phyloP scores from a whole-genome alignment of 202 grass and related monocot genomes.

The Cymbopogon flexuosus region DNA sequence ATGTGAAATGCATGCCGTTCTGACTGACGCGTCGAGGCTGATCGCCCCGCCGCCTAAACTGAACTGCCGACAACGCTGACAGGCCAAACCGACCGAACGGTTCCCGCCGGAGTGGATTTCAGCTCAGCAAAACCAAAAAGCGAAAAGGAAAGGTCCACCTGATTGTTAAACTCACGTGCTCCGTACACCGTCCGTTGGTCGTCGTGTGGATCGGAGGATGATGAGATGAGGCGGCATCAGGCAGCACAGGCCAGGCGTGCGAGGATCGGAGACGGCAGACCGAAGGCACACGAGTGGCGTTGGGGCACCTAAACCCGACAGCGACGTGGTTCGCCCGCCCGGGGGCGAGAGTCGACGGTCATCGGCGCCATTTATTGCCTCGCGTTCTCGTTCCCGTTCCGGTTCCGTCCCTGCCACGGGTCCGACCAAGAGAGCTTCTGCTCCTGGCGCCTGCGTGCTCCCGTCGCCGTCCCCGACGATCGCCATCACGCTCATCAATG shows the following conservation, averaged over 20 bases:
- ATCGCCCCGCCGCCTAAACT: no score
- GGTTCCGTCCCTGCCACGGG: neutral
- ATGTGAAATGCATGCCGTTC: no score
- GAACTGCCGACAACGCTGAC: no score
- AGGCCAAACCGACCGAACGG: no score
- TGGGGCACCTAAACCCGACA: constrained; percentile 18
- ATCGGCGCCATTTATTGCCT: neutral
- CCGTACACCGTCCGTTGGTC: no score
- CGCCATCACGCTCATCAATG: neutral
- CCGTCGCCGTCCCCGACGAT: constrained; percentile 3
- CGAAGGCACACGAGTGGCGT: neutral
- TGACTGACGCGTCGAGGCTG: no score
- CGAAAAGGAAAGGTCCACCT: neutral
- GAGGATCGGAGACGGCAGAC: neutral
- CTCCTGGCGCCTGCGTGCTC: neutral
- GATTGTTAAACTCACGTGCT: neutral
- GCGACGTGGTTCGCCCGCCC: neutral
- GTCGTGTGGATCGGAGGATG: no score
- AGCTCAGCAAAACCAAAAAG: no score
- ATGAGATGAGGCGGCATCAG: no score
- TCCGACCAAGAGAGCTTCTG: no score
- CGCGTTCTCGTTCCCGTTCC: no score
- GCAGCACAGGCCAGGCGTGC: neutral
- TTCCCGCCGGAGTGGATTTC: no score
- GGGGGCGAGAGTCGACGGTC: neutral